A percentile compares a stretch with the other conserved stretches of the same genome.
Conservation (phyloP, 2,329 filamentous ascomycete species). For the Fusarium haematococcum region DNA sequence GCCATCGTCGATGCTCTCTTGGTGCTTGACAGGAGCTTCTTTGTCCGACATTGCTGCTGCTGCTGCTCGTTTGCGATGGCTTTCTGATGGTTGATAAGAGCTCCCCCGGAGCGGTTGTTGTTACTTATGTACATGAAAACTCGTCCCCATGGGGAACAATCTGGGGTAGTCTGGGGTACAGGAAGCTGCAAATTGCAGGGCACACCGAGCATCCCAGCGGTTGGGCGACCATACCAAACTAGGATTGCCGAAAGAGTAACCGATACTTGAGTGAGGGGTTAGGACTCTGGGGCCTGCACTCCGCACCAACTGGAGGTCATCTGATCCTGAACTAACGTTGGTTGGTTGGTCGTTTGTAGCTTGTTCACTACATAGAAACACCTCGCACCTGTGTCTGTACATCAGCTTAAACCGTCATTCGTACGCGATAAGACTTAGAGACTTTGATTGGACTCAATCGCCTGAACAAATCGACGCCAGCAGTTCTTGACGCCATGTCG, state of each 20-base stretch:
- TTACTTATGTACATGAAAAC: constrained; percentile 29
- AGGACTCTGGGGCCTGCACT: background rate
- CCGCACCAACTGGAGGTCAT: background rate
- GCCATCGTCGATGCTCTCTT: constrained; percentile 9
- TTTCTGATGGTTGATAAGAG: background rate
- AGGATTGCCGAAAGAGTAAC: constrained; percentile 19
- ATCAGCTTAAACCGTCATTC: background rate
- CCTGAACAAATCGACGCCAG: background rate
- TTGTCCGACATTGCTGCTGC: constrained; percentile 35
- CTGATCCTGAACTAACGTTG: background rate
- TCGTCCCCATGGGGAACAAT: constrained; percentile 6
- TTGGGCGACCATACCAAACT: constrained; percentile 16
- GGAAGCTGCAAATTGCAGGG: background rate
- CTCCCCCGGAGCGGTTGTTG: background rate
- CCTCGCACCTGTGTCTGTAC: background rate
- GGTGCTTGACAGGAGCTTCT: constrained; percentile 15
- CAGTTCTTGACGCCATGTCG: background rate
- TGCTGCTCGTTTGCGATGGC: background rate
- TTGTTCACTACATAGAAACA: background rate
- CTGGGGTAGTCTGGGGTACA: constrained; percentile 19
- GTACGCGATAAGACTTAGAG: background rate
- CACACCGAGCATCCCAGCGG: background rate
- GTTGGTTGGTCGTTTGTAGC: background rate
- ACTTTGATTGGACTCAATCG: background rate
- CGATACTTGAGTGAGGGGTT: constrained; percentile 2